Base-by-base conservation (phyloP, 106 monocot species). In the Apostasia shenzhenica region DNA sequence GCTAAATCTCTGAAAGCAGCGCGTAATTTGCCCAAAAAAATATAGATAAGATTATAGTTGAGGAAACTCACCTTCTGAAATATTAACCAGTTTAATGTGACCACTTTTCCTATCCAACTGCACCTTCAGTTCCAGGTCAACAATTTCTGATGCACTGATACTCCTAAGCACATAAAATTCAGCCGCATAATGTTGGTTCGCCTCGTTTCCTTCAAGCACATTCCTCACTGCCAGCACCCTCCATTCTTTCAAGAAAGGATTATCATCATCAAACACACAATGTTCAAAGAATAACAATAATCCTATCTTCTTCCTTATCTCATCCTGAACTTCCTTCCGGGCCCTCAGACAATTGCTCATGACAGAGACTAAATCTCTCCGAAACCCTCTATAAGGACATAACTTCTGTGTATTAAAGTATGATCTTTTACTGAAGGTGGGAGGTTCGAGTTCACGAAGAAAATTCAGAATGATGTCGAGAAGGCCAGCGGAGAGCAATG, bases 181-280 rank as follows among this genome's bases (percentile, higher is more conserved):
- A 45, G 84, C 66, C 50, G 87, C 75, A 40, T 69, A 72, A 48
- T 49, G 51, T 75, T 87, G 84, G 59, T 91, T 91, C 41, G 87
- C 91, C n/a, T 40, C 45, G 69, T 91, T 91, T 6, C 84, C 87
- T 64, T 91, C 82, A 1, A 91, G 61, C 72, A 91, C 63, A 76
- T 79, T 84, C 47, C 79, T 78, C 7, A 84, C 60, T 6, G 84
- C 74, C 76, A 81, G 54, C 44, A 91, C 55, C 13, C 82, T 87
- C 91, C 87, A 91, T 58, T 91, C 91, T 65, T 82, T 79, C 49
- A 87, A 70, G 59, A 57, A 87, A 12, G 87, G 82, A 59, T 84
- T 91, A 11, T 91, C 87, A 54, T 91, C 87, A 52, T 87, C 86
- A 41, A 79, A 14, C 26, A 82, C 77, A 62, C 91, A 91, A 63